Percentiles rank a stretch among this genome's conserved stretches.
phyloP scores from a whole-genome alignment of 306 rosid species.

The Dalbergia cultrata region DNA sequence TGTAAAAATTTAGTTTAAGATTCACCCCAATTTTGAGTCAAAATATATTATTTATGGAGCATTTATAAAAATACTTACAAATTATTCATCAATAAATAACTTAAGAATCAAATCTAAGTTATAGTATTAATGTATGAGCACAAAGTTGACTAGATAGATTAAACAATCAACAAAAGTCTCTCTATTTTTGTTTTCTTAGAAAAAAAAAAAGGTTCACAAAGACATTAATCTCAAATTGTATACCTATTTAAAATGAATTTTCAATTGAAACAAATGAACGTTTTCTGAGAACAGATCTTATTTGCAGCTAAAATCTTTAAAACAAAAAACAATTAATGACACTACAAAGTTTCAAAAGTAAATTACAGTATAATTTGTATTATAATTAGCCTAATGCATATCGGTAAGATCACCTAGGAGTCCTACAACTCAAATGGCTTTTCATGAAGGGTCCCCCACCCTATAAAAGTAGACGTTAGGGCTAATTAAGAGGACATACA shows the following conservation, averaged over 20 bases:
- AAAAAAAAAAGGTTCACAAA: not conserved
- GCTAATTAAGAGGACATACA: constrained; percentile 37
- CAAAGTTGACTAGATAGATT: no score
- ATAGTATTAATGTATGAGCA: no score
- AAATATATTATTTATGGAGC: no score
- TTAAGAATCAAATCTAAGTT: no score
- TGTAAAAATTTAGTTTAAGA: no score
- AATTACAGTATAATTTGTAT: not conserved
- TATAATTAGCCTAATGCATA: not conserved
- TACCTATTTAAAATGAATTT: not conserved
- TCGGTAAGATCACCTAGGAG: not conserved
- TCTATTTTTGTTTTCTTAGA: no score
- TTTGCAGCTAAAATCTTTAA: not conserved
- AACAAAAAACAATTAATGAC: not conserved
- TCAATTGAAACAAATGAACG: not conserved
- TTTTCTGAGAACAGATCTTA: not conserved
- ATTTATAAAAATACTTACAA: no score
- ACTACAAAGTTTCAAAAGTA: not conserved
- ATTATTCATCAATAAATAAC: no score
- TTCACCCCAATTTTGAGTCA: no score
- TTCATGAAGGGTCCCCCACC: constrained; percentile 17
- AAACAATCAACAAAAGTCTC: no score
- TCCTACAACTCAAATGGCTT: not conserved
- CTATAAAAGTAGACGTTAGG: constrained; percentile 41
- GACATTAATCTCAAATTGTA: not conserved